Evolutionary conservation across 2,329 filamentous ascomycete genomes (phyloP), one percentile per base, ranked within the genome.

Genomic region (Aureobasidium sp.): DNA sequence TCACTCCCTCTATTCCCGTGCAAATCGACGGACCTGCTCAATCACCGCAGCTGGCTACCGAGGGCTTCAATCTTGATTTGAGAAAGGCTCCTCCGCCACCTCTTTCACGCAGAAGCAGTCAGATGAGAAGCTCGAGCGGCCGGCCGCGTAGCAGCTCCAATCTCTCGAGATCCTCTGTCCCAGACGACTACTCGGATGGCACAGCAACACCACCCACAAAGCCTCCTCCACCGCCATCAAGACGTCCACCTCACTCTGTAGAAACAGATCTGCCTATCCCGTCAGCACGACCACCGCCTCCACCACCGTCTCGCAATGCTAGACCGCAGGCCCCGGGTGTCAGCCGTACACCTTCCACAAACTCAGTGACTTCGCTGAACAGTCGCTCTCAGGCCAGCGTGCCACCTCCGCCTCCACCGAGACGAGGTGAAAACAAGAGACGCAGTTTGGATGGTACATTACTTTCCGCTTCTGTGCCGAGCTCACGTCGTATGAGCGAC

Each of bases 51-150:
- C 66, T 34, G 25, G 51, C 44, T 21, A 45, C 60, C 45, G 49
- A 57, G 30, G 36, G 47, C 11, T 50, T 63, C 21, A 34, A 58
- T 29, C 71, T 11, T 7, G 71, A 73, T 42, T 67, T 72, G 21
- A 78, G 75, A 64, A 75, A 74, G 29, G 77, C 79, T 10, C 76
- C 78, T 3, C 69, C 70, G 10, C 79, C 79, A 29, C 80, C 81
- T 25, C 64, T 79, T 25, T 73, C 78, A 62, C 70, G 80, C 59
- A 75, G 79, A 51, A 78, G 78, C 60, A 79, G 78, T 62, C 77
- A 79, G 61, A 72, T 74, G 68, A 71, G 70, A 61, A 66, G 73
- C 61, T 61, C 62, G 16, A 63, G 61, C 27, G 58, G 62, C 10
- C 57, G 69, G 36, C 60, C 67, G 13, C 63, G 69, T 51, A 71